Evolutionary conservation across 768 basidiomycete genomes (phyloP), one percentile per base, ranked within the genome.

Genomic region (Termitomyces sp.): DNA sequence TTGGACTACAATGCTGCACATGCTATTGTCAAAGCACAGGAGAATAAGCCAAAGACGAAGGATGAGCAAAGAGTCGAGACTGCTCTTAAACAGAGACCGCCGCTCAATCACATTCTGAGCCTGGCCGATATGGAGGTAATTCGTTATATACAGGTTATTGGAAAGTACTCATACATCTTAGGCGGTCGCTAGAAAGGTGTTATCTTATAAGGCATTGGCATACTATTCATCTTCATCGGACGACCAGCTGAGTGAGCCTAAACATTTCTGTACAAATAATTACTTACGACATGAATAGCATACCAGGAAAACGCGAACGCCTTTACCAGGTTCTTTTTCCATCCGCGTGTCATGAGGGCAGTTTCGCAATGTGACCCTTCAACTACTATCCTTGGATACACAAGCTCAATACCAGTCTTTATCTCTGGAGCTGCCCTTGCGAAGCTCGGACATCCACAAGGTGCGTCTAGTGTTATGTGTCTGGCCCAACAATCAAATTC

Each of bases 171-270:
- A 54, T 54, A 7, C 4, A 34, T 60, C 50, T 5, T 41, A 92
- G 91, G 77, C 78, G 31, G 81, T 91, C 22, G 94, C 94, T 9
- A 82, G 81, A 66, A 80, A 83, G 54, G 77, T 89, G 3, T 78
- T 98, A 58, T 83, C 86, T 4, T 78, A 84, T 67, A 89, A 86
- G 63, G 92, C 92, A 1, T 78, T 85, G 67, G 86, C 92, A 3
- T 95, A 94, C 71, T 95, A 95, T 71, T 82, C 85, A 6, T 94
- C 93, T 24, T 89, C 91, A 11, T 79, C 92, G 1, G 95, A 97
- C 67, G 93, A 95, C 66, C 87, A 89, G 67, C 81, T 88, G 63
- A 76, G 93, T 93, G 71, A 55, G 84, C 75, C 13, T n/a, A 22
- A 30, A 46, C 5, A 41, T 58, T 37, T 22, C 15, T 9, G 18